phyloP scores from a whole-genome alignment of 371 early-diverging fungal genomes.

The Coelomomyces lativittatus region DNA sequence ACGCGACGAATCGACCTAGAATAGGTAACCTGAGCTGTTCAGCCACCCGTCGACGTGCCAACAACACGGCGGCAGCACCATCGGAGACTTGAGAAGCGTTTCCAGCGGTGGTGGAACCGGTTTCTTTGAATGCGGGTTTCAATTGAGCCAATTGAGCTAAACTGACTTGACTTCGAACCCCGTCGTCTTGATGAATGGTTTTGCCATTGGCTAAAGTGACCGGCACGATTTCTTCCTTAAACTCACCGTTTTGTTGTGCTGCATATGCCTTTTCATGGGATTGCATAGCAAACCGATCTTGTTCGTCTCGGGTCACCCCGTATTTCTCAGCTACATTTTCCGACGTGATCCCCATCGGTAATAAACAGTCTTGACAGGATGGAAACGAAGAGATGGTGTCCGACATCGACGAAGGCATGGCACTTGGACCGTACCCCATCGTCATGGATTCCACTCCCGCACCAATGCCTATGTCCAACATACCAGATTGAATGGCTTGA shows the following conservation, averaged over 20 bases:
- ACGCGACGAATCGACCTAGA: slow-evolving; percentile 72
- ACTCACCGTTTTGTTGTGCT: slow-evolving; percentile 78
- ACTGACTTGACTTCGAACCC: slow-evolving; percentile 68
- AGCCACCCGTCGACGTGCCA: slow-evolving; percentile 85
- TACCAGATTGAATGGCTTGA: slow-evolving; percentile 69
- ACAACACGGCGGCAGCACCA: slow-evolving; percentile 89
- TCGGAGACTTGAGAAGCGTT: slow-evolving; percentile 96
- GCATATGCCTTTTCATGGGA: slow-evolving; percentile 60
- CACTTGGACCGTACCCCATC: slow-evolving; percentile 61
- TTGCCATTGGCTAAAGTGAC: slow-evolving; percentile 57
- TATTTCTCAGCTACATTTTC: slow-evolving; percentile 87
- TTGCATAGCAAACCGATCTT: slow-evolving; percentile 71
- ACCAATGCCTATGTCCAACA: slow-evolving; percentile 84
- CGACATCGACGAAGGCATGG: slow-evolving; percentile 52
- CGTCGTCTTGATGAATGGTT: slow-evolving; percentile 67
- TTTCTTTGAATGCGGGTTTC: slow-evolving; percentile 69
- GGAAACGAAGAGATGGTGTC: slow-evolving; percentile 49
- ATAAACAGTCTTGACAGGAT: slow-evolving; percentile 60
- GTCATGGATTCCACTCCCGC: slow-evolving; percentile 98
- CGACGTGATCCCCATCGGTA: slow-evolving; percentile 83
- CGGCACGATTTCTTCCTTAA: slow-evolving; percentile 82
- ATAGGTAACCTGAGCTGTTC: slow-evolving; percentile 67
- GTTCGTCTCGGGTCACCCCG: slow-evolving; percentile 56
- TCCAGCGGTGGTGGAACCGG: slow-evolving; percentile 86
- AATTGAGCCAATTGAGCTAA: slow-evolving; percentile 66